These are phyloP conservation scores for Vanilla planifolia DNA, from an alignment of 106 monocot species.

Conservation along the genomic window DNA sequence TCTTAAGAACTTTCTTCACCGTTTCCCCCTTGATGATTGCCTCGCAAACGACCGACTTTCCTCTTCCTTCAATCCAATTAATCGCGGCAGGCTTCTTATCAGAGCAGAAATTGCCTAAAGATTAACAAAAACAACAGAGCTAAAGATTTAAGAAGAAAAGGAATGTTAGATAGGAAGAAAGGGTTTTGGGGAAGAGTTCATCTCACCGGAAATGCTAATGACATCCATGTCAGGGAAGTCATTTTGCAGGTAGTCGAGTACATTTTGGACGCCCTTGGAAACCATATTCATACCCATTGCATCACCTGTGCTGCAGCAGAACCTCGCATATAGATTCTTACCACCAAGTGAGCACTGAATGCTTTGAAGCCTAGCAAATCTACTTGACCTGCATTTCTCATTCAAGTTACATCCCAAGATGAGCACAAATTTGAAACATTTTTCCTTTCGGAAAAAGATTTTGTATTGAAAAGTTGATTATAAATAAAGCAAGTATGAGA, in stretches of 20 bases:
- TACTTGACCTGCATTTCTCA: constrained; percentile 52
- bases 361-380: constrained; percentile 66
- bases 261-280: constrained; percentile 85
- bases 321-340: constrained; percentile 79
- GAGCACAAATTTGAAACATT: too few species aligned
- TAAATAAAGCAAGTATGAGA: too few species aligned
- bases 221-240: constrained; percentile 87
- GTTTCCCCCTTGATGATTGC: constrained; percentile 66
- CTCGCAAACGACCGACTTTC: constrained; percentile 91
- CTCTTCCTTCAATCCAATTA: constrained; percentile 92
- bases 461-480: too few species aligned
- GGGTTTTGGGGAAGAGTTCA: neutral
- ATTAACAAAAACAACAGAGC: neutral
- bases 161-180: neutral
- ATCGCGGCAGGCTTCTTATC: constrained; percentile 93
- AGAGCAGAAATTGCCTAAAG: constrained; percentile 80
- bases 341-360: constrained; percentile 71
- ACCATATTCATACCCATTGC: constrained; percentile 99
- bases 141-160: neutral
- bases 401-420: too few species aligned
- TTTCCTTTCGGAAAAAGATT: too few species aligned
- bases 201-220: constrained; percentile 74
- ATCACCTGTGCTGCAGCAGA: constrained; percentile 78
- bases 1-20: constrained; percentile 75
- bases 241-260: constrained; percentile 62